Evolutionary conservation across 108 stramenopile genomes (phyloP), one percentile per base, ranked within the genome.

Genomic region (Skeletonema potamos): DNA sequence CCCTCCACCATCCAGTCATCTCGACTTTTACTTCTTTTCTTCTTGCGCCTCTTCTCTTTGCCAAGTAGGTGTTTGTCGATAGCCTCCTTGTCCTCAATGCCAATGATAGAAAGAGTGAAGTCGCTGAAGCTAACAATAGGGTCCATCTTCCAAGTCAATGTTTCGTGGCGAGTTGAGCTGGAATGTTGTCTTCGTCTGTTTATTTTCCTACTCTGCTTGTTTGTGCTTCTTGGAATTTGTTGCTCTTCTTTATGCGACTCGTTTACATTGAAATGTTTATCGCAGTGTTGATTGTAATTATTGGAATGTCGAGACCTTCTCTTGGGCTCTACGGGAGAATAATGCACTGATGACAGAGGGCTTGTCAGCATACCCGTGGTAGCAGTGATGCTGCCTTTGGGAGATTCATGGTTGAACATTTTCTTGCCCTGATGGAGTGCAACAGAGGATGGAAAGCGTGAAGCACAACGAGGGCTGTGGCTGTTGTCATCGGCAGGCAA

Each of bases 91-190:
- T 82, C 82, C 33, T 71, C 59, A 17, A 82, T 68, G 44, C 82
- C 84, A 26, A 85, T 69, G n/a, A 87, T 65, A 10, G 66, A 28
- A 6, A 87, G 78, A 5, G 60, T 57, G 48, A 76, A 83, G 65
- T 87, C 86, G 27, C 84, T 82, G 11, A 87, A 48, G 58, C 84
- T 85, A 17, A 69, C 29, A 22, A 74, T 60, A 12, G 86, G 86
- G 57, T 85, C 68, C 82, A 83, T 84, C 30, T 84, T 77, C 86
- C 86, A 87, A 20, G 70, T 67, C 15, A 79, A 60, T 2, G 54
- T 68, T 11, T 62, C 67, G 26, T 61, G 28, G 0, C 24, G 29
- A 17, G 29, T 58, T 58, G 28, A 30, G 6, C 17, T n/a, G 18
- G 58, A 29, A 17, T 58, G 58, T 28, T 30, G 28, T 26, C 17